Conservation (phyloP, 306 rosid species). For the Astragalus glycyphyllos region DNA sequence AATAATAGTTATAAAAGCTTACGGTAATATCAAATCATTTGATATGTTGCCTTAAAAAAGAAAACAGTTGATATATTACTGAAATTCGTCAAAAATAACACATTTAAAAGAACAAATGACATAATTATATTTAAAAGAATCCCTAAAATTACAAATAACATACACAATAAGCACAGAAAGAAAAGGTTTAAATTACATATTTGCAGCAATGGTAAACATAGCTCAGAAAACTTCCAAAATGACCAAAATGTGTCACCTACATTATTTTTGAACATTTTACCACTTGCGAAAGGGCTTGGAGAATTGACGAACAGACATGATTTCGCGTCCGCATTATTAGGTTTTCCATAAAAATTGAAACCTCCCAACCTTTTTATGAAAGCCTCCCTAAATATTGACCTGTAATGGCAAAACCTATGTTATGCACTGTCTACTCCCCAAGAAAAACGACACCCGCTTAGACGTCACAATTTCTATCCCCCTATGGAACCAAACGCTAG, state of each 20-base stretch:
- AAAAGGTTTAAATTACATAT: neutral
- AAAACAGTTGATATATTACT: too few relatives aligned
- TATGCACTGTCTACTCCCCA: neutral
- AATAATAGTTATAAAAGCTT: too few relatives aligned
- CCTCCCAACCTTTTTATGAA: neutral
- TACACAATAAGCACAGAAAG: neutral
- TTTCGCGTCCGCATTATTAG: neutral
- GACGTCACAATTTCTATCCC: constrained; percentile 12
- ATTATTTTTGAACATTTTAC: neutral
- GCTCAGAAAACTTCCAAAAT: constrained; percentile 12
- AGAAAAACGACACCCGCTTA: neutral
- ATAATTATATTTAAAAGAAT: too few relatives aligned
- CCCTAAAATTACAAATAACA: too few relatives aligned
- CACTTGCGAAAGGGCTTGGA: neutral
- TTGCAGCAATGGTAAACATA: neutral
- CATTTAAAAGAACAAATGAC: too few relatives aligned
- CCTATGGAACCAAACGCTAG: constrained; percentile 17
- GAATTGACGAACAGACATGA: constrained; percentile 1
- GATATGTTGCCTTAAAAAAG: too few relatives aligned
- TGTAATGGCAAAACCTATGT: neutral
- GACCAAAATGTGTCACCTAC: neutral
- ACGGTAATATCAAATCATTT: too few relatives aligned
- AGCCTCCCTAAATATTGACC: neutral
- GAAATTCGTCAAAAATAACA: too few relatives aligned
- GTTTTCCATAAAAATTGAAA: neutral